These are phyloP conservation scores for Rhodotorula sp. DNA, from an alignment of 1,284 basidiomycete species.

Conservation along the genomic window DNA sequence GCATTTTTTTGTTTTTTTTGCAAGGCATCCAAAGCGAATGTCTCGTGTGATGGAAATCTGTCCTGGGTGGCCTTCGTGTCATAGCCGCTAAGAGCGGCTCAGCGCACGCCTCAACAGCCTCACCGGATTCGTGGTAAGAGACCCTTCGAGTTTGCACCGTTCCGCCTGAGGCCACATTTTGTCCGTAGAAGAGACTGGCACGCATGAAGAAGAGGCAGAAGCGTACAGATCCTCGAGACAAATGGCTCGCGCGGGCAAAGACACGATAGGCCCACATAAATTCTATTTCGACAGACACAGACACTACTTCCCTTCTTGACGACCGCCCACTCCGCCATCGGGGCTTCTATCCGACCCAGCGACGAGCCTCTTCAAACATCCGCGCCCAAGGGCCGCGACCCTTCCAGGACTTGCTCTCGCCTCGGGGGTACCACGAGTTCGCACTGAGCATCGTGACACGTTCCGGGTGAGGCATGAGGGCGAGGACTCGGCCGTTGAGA, in stretches of 20 bases:
- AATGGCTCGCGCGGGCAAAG: background rate
- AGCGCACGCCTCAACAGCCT: too few species aligned
- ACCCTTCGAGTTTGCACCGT: too few species aligned
- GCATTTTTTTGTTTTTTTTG: background rate
- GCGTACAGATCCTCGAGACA: background rate
- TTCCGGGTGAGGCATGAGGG: constrained; percentile 75
- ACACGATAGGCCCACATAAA: background rate
- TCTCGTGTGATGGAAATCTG: background rate
- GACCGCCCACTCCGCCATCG: too few species aligned
- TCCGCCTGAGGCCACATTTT: too few species aligned
- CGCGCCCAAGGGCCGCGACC: constrained; percentile 91
- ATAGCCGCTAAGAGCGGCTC: too few species aligned
- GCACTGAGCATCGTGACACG: constrained; percentile 46
- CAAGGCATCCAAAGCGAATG: background rate
- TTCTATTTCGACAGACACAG: background rate
- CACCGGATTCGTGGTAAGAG: too few species aligned
- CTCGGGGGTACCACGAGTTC: constrained; percentile 59
- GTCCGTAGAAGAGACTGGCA: too few species aligned
- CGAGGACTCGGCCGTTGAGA: constrained; percentile 79
- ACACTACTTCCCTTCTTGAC: background rate
- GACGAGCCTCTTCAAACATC: constrained; percentile 83
- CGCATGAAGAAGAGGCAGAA: background rate
- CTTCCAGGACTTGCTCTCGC: constrained; percentile 61
- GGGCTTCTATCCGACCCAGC: constrained; percentile 48
- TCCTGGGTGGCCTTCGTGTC: too few species aligned